A percentile compares a stretch with the other conserved stretches of the same genome.
phyloP scores from a whole-genome alignment of 352 stramenopile species.

The Pythium aphanidermatum region DNA sequence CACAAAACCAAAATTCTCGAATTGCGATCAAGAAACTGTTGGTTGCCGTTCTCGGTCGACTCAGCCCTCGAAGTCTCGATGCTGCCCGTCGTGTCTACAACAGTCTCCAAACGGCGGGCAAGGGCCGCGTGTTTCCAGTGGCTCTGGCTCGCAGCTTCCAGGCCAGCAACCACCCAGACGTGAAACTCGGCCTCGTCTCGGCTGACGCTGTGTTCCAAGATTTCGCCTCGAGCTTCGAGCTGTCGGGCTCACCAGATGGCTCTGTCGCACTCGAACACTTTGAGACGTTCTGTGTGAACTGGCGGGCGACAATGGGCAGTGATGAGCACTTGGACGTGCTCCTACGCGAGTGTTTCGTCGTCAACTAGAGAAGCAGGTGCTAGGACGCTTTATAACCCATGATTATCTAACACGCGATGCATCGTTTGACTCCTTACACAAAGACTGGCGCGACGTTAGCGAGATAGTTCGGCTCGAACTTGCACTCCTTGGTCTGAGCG shows the following conservation, averaged over 20 bases:
- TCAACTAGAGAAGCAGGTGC: not conserved
- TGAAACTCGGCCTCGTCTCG: slow-evolving; percentile 35
- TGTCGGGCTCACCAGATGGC: slow-evolving; percentile 34
- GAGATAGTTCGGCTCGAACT: slow-evolving; percentile 32
- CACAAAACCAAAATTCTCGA: slow-evolving; percentile 27
- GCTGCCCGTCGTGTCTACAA: slow-evolving; percentile 35
- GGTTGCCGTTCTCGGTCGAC: slow-evolving; percentile 28
- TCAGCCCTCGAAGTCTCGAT: slow-evolving; percentile 31
- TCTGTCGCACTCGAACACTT: slow-evolving; percentile 54
- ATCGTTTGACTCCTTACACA: not conserved
- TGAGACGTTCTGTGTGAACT: slow-evolving; percentile 50
- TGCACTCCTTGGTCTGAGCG: slow-evolving; percentile 7
- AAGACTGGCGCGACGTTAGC: slow-evolving; percentile 24
- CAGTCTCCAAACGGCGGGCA: slow-evolving; percentile 34
- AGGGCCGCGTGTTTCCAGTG: slow-evolving; percentile 55
- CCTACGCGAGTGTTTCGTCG: slow-evolving; percentile 52
- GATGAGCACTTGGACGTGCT: slow-evolving; percentile 53
- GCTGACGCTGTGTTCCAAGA: slow-evolving; percentile 53
- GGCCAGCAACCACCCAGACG: slow-evolving; percentile 46
- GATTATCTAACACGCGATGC: too few relatives aligned
- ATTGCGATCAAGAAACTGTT: slow-evolving; percentile 37
- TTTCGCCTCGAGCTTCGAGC: slow-evolving; percentile 61
- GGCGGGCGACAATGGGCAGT: slow-evolving; percentile 41
- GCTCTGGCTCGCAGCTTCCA: slow-evolving; percentile 59
- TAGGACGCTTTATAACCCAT: not conserved